These are phyloP conservation scores for Porphyra umbilicalis DNA, from an alignment of 31 red algal genomes.

Conservation along the genomic window DNA sequence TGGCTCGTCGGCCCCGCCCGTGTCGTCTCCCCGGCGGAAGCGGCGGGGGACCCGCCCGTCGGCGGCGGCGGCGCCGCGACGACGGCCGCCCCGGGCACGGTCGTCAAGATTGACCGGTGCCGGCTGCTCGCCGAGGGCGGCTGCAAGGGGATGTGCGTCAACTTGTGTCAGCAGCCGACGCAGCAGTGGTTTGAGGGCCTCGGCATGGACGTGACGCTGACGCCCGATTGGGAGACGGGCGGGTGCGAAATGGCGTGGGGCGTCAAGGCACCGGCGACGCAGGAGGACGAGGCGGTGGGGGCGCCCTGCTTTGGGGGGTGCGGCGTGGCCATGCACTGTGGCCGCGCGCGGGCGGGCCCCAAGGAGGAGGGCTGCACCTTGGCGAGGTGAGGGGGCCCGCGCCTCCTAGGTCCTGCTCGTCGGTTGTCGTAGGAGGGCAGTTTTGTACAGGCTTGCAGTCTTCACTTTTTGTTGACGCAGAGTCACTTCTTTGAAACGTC, in stretches of 20 bases:
- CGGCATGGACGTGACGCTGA: slow-evolving; percentile 65
- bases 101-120: slow-evolving; percentile 67
- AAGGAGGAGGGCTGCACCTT: too few relatives aligned
- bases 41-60: not conserved
- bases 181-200: slow-evolving; percentile 75
- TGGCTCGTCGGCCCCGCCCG: slow-evolving; percentile 79
- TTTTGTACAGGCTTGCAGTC: too few relatives aligned
- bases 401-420: too few relatives aligned
- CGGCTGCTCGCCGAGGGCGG: slow-evolving; percentile 71
- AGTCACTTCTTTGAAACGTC: too few relatives aligned
- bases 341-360: too few relatives aligned
- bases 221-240: slow-evolving; percentile 66
- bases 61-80: too few relatives aligned
- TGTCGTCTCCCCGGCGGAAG: not conserved
- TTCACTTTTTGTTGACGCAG: too few relatives aligned
- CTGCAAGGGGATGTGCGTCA: slow-evolving; percentile 81
- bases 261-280: slow-evolving; percentile 32
- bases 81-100: too few relatives aligned
- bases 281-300: slow-evolving; percentile 32
- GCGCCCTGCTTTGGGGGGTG: slow-evolving; percentile 8
- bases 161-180: slow-evolving; percentile 82
- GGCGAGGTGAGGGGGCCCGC: too few relatives aligned
- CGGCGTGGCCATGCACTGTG: too few relatives aligned
- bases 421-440: too few relatives aligned
- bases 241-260: slow-evolving; percentile 83